A percentile compares a stretch with the other conserved stretches of the same genome.
Evolutionary conservation across 345 rosid species (phyloP).

Genomic region (Limnanthes douglasii): DNA sequence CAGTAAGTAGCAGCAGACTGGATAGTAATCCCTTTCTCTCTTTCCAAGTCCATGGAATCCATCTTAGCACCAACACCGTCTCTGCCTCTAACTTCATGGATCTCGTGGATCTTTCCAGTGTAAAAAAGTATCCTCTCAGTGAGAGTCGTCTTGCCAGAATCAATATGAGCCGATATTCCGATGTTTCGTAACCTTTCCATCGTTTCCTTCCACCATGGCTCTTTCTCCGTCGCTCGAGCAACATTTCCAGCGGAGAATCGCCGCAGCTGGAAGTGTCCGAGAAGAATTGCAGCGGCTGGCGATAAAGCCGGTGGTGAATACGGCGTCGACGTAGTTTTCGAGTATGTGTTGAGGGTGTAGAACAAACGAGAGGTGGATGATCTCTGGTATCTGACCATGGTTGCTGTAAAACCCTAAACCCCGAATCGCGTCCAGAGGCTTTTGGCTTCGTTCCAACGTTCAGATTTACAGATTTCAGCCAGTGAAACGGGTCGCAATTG

Average conservation of each 20-base stretch:
- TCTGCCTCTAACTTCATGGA: slow-evolving; percentile 92
- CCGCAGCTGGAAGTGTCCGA: slow-evolving; percentile 37
- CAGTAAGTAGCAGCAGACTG: slow-evolving; percentile 99
- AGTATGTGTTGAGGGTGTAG: slow-evolving; percentile 17
- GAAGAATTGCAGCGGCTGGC: slow-evolving; percentile 39
- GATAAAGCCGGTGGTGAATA: slow-evolving; percentile 16
- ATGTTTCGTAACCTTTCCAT: slow-evolving; percentile 79
- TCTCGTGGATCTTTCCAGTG: slow-evolving; percentile 95
- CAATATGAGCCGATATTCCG: slow-evolving; percentile 97
- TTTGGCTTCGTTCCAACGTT: too few relatives aligned
- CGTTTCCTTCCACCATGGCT: slow-evolving; percentile 97
- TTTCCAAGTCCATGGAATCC: slow-evolving; percentile 98
- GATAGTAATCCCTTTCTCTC: slow-evolving; percentile 98
- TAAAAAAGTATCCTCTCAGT: slow-evolving; percentile 85
- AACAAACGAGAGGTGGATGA: slow-evolving; percentile 34
- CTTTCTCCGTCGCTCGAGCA: slow-evolving; percentile 65
- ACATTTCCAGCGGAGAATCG: slow-evolving; percentile 53
- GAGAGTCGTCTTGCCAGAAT: slow-evolving; percentile 93
- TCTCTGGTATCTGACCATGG: slow-evolving; percentile 38
- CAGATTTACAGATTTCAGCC: too few relatives aligned
- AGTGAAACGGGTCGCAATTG: too few relatives aligned
- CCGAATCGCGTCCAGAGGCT: too few relatives aligned
- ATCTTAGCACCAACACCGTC: slow-evolving; percentile 98
- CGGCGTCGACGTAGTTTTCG: slow-evolving; percentile 9
- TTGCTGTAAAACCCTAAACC: slow-evolving; percentile 20